Conservation (phyloP, 2,329 filamentous ascomycete species). For the Cadophora luteo-olivacea region DNA sequence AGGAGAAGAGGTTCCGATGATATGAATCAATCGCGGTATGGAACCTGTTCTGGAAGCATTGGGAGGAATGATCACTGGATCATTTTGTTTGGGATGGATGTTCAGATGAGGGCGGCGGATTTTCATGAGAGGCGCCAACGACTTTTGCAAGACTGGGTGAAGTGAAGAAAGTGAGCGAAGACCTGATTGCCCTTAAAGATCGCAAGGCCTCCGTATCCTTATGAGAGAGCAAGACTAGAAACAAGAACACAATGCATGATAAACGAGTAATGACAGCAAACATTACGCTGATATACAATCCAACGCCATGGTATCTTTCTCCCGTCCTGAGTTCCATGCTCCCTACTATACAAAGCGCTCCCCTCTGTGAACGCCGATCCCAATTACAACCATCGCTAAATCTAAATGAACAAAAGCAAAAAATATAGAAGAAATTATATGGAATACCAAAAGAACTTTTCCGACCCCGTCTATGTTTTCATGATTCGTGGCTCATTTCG, state of each 20-base stretch:
- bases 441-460: neutral
- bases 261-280: neutral
- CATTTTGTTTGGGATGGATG: too few species aligned
- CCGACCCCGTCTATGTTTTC: neutral
- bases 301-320: constrained; percentile 17
- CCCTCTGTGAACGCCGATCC: neutral
- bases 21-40: too few species aligned
- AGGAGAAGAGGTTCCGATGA: neutral
- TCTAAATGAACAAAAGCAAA: neutral
- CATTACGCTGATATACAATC: neutral
- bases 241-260: neutral
- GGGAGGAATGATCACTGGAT: too few species aligned
- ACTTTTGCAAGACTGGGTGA: too few species aligned
- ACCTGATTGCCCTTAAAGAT: too few species aligned
- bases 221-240: too few species aligned
- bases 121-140: too few species aligned
- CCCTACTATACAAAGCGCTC: neutral
- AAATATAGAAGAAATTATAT: neutral
- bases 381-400: constrained; percentile 8
- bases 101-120: neutral
- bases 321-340: neutral
- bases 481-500: constrained; percentile 11
- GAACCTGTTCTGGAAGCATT: too few species aligned
- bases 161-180: too few species aligned
- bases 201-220: too few species aligned